Evolutionary conservation across 768 basidiomycete genomes (phyloP).

Genomic region (Tephrocybe sp.): DNA sequence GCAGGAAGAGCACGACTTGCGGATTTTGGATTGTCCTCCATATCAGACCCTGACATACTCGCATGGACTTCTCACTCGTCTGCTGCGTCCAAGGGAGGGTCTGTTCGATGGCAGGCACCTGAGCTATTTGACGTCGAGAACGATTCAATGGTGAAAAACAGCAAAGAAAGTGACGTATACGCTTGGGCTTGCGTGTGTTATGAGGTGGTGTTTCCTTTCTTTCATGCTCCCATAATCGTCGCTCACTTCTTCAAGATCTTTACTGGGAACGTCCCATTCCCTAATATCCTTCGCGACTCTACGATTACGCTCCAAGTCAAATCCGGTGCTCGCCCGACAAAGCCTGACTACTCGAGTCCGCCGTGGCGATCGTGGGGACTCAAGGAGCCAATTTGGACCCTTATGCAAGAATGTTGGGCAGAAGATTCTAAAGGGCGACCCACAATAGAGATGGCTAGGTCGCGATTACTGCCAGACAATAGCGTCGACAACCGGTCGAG

Average conservation of each 20-base stretch:
- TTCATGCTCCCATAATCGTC: not conserved
- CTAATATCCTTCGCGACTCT: not conserved
- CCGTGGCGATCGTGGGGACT: not conserved
- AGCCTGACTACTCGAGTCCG: not conserved
- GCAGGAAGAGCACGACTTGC: not conserved
- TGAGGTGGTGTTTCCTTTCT: not conserved
- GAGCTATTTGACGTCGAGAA: not conserved
- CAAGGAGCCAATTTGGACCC: not conserved
- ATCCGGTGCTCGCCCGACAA: not conserved
- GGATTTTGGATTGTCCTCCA: not conserved
- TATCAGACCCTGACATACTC: not conserved
- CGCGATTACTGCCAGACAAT: not conserved
- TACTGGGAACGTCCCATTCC: not conserved
- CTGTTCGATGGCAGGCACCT: slow-evolving; percentile 1
- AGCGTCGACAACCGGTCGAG: not conserved
- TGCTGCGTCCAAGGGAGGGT: not conserved
- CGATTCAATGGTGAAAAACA: not conserved
- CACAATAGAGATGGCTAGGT: not conserved
- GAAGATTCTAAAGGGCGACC: not conserved
- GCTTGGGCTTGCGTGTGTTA: not conserved
- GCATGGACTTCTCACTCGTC: not conserved
- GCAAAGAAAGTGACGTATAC: not conserved
- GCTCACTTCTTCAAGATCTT: not conserved
- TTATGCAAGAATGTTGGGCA: not conserved
- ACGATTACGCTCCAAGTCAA: not conserved